Conservation (phyloP, 2,329 filamentous ascomycete species). For the Lasiodiplodia theobromae region DNA sequence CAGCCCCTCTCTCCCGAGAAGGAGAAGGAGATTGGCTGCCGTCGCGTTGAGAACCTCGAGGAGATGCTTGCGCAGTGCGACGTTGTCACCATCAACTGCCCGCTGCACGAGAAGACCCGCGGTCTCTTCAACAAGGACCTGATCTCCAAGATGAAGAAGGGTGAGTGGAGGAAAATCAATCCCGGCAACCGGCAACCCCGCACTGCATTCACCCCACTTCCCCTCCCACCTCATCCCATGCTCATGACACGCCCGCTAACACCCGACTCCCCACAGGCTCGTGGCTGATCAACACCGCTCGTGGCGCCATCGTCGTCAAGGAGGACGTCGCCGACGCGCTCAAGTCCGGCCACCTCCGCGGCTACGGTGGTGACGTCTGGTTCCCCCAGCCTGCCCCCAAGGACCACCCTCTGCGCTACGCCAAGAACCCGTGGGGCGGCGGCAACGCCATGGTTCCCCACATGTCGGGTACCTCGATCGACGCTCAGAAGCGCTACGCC, state of each 20-base stretch:
- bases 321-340: constrained; percentile 96
- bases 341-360: constrained; percentile 87
- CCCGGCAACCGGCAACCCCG: constrained; percentile 3
- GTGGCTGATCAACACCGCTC: constrained; percentile 98
- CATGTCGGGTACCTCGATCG: constrained; percentile 98
- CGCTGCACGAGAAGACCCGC: constrained; percentile 95
- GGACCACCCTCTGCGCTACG: constrained; percentile 91
- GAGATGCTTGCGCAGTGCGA: constrained; percentile 95
- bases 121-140: constrained; percentile 99
- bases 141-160: constrained; percentile 98
- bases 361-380: constrained; percentile 91
- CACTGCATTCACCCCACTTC: not conserved
- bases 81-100: constrained; percentile 99
- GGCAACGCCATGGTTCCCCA: constrained; percentile 99
- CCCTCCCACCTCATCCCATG: not conserved
- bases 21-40: constrained; percentile 95
- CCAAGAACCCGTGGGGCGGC: constrained; percentile 93
- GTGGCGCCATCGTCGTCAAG: constrained; percentile 98
- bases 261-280: constrained; percentile 63
- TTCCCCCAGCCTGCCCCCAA: constrained; percentile 95
- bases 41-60: constrained; percentile 86
- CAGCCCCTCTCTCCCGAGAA: constrained; percentile 85
- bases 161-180: constrained; percentile 52
- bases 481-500: constrained; percentile 88
- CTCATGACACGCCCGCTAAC: constrained; percentile 2